phyloP scores from a whole-genome alignment of 768 basidiomycete genomes.

The Royoungia palumana region DNA sequence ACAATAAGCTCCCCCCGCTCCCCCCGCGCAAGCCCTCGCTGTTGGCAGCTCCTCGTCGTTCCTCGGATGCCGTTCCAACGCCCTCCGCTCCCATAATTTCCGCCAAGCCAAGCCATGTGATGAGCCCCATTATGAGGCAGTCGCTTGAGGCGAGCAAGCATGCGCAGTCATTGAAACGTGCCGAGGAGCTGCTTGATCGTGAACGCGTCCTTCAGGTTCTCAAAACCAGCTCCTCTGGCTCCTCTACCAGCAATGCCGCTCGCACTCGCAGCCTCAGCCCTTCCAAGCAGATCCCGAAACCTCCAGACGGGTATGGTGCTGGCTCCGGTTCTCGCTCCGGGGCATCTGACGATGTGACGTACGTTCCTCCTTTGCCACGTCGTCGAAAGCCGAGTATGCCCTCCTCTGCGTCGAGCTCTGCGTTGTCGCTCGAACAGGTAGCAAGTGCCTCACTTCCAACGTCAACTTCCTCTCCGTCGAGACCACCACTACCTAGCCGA shows the following conservation, averaged over 20 bases:
- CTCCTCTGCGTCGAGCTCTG: slow-evolving; percentile 33
- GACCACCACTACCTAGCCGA: slow-evolving; percentile 23
- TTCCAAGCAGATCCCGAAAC: slow-evolving; percentile 15
- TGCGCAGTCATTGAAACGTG: slow-evolving; percentile 66
- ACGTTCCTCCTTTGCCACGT: slow-evolving; percentile 35
- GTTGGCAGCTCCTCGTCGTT: slow-evolving; percentile 17
- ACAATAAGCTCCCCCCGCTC: slow-evolving; percentile 27
- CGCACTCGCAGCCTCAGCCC: slow-evolving; percentile 34
- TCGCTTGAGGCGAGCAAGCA: slow-evolving; percentile 70
- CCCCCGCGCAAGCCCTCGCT: slow-evolving; percentile 37
- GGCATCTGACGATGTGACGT: slow-evolving; percentile 21
- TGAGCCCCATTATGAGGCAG: slow-evolving; percentile 68
- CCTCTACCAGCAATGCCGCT: slow-evolving; percentile 10
- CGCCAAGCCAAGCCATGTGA: slow-evolving; percentile 41
- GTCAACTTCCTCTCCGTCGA: slow-evolving; percentile 9
- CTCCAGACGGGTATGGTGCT: neutral
- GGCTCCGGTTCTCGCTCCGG: slow-evolving; percentile 8
- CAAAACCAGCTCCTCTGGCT: slow-evolving; percentile 50
- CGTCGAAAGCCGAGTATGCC: slow-evolving; percentile 34
- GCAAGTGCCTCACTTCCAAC: slow-evolving; percentile 35
- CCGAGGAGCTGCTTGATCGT: slow-evolving; percentile 63
- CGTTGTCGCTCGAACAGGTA: slow-evolving; percentile 41
- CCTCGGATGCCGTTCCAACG: slow-evolving; percentile 14
- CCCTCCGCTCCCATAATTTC: slow-evolving; percentile 22
- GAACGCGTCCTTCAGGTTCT: slow-evolving; percentile 70